These are phyloP conservation scores for Zymoseptoria passerinii DNA, from an alignment of 2,329 filamentous ascomycete species.

Conservation along the genomic window DNA sequence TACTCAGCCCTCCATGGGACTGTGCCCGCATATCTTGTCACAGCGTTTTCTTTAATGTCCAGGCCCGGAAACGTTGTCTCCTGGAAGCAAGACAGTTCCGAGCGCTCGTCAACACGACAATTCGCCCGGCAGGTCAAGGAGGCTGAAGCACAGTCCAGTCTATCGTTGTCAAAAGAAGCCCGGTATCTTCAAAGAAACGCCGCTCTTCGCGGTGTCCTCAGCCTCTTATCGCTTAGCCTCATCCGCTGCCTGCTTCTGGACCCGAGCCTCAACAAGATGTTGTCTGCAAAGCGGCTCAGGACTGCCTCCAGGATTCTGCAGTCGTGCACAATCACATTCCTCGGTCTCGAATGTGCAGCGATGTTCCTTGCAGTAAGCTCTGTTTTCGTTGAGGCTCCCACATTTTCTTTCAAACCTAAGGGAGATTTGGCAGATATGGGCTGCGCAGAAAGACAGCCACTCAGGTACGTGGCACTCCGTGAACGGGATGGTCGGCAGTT, in stretches of 20 bases:
- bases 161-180: neutral
- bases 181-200: neutral
- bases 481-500: neutral
- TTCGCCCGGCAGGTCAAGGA: neutral
- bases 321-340: neutral
- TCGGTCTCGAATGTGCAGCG: neutral
- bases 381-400: neutral
- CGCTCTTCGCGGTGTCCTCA: neutral
- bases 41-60: too few species aligned
- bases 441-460: neutral
- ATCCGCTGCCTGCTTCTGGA: neutral
- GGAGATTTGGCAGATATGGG: neutral
- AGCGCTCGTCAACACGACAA: too few species aligned
- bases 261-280: neutral
- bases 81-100: too few species aligned
- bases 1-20: too few species aligned
- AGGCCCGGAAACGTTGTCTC: too few species aligned
- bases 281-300: neutral
- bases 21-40: too few species aligned
- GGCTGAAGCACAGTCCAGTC: neutral
- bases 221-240: neutral
- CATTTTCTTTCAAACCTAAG: neutral
- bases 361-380: neutral
- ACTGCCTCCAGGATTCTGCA: neutral
- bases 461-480: neutral